Evolutionary conservation across 169 alveolate species (phyloP).

Genomic region (Cyclospora cayetanensis): DNA sequence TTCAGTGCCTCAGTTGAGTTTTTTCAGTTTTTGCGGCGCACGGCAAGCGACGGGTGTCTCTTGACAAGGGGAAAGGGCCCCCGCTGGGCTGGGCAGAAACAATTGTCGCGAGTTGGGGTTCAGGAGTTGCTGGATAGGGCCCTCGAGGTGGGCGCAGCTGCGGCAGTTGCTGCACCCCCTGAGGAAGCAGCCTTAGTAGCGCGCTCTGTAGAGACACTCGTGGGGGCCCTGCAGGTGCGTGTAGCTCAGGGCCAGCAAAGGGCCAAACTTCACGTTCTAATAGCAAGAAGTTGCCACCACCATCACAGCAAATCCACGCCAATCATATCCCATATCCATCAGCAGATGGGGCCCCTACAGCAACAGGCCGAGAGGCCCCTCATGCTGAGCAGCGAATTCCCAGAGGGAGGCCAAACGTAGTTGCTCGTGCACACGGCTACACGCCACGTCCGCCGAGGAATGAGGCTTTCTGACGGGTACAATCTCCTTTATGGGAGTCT

Average conservation of each 20-base stretch:
- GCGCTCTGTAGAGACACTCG: neutral
- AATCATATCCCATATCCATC: too few species aligned
- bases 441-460: too few species aligned
- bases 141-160: neutral
- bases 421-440: too few species aligned
- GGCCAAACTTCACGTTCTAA: neutral
- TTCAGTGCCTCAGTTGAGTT: neutral
- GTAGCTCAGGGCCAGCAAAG: neutral
- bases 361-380: too few species aligned
- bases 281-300: neutral
- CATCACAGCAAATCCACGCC: neutral
- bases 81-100: neutral
- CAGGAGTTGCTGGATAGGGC: neutral
- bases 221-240: conserved; percentile 1
- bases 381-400: too few species aligned
- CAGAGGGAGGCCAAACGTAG: too few species aligned
- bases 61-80: too few species aligned
- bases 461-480: too few species aligned
- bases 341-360: too few species aligned
- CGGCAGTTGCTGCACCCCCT: neutral
- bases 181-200: neutral
- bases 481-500: too few species aligned
- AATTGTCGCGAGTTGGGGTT: neutral
- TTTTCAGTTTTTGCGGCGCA: neutral
- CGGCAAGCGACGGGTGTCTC: neutral